phyloP scores from a whole-genome alignment of 257 asterid genomes.

The Capsicum pubescens region DNA sequence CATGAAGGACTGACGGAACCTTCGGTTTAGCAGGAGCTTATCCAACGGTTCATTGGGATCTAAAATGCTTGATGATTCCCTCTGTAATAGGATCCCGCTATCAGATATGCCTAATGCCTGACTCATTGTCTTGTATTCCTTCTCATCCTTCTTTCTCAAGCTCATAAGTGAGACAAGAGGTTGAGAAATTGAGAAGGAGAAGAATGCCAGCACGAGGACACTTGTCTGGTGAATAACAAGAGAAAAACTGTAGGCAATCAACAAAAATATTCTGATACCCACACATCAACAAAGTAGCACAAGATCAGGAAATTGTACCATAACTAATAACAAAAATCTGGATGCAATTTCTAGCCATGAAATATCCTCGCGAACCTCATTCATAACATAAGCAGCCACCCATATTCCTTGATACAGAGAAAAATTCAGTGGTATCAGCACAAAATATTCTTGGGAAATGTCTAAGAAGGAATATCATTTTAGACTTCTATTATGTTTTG shows the following conservation, averaged over 20 bases:
- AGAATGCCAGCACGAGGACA: conserved; percentile 71
- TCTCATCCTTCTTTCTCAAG: conserved; percentile 56
- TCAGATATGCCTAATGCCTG: conserved; percentile 72
- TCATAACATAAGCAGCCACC: conserved; percentile 69
- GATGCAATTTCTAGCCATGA: conserved; percentile 70
- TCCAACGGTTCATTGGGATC: conserved; percentile 72
- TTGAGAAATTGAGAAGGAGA: conserved; percentile 72
- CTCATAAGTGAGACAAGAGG: conserved; percentile 77
- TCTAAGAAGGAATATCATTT: conserved; percentile 11
- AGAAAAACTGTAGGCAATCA: conserved; percentile 19
- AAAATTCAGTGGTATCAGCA: conserved; percentile 18
- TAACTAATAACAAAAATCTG: conserved; percentile 58
- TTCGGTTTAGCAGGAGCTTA: conserved; percentile 72
- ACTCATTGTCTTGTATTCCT: conserved; percentile 65
- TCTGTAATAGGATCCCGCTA: conserved; percentile 51
- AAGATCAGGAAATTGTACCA: conserved; percentile 51
- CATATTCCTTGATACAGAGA: conserved; percentile 56
- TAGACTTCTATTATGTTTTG: not conserved
- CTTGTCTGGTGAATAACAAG: conserved; percentile 58
- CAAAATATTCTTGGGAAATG: conserved; percentile 11
- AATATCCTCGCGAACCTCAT: conserved; percentile 67
- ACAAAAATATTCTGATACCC: conserved; percentile 8
- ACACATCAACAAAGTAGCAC: conserved; percentile 27
- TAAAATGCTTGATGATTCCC: conserved; percentile 46
- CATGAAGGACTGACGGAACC: conserved; percentile 72